Evolutionary conservation across 805 yeast species (phyloP), one percentile per base, ranked within the genome.

Genomic region (Candida coleopterorum): DNA sequence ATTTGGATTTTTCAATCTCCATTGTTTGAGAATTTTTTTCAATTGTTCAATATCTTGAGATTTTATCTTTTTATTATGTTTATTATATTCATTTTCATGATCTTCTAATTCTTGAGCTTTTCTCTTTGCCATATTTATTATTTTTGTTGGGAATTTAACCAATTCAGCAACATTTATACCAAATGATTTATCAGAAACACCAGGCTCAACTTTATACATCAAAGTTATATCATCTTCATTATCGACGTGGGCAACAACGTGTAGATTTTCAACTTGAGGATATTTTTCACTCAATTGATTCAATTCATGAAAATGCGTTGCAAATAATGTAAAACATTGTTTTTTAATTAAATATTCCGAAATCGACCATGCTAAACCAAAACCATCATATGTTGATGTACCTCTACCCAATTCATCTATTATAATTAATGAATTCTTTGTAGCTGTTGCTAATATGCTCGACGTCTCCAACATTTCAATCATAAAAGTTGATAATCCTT

Each of bases 101-200:
- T 58, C 60, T 18, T 58, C 62, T 35, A 93, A 68, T 52, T 93
- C 97, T 4, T 74, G 67, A 0, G 97, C 95, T 57, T 90, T 90
- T 42, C 97, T 75, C 54, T 90, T 93, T 7, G 98, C 96, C 97
- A 93, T 93, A 39, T 77, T 74, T 32, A 93, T 79, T 34, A 93
- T 93, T 58, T 93, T 93, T 17, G 68, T 64, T 2, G 97, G 98
- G 59, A 93, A 93, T 47, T 85, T 83, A 14, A 90, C 97, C 21
- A 90, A 79, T 60, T 93, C 97, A 0, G 97, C 97, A 31, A 93
- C 98, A 56, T 93, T 95, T 32, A 93, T 89, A 60, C 98, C 98
- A 63, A 93, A 93, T 0, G 97, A 88, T 58, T 89, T 93, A 58
- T 87, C 96, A 2, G 95, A 81, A 34, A 89, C 78, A n/a, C 98